Base-by-base conservation (phyloP, 1,139 yeast species). In the Taphrina populina region DNA sequence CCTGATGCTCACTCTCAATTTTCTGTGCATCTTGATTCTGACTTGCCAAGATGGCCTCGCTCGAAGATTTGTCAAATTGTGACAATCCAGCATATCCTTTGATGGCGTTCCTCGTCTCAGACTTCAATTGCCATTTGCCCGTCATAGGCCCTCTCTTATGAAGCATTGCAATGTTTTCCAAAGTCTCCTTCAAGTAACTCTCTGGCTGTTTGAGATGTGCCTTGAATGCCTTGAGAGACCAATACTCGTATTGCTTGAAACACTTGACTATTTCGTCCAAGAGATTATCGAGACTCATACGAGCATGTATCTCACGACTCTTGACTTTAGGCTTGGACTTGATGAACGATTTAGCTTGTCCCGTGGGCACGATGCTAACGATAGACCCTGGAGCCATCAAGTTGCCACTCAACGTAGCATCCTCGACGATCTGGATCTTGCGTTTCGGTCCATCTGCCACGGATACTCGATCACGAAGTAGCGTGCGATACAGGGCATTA, bases 191-290 rank as follows among this genome's bases (percentile, higher is more conserved):
- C 63, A 92, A 75, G 68, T 87, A 94, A 2, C 86, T 63, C 61
- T 94, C 98, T 0, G 99, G 99, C 73, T 92, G 99, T 66, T 84
- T 83, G 1, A 97, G 88, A 64, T 95, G 79, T 69, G 92, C 98
- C 67, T 88, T 85, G 61, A 92, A 75, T 34, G 96, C 96, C 70
- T 88, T 88, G 76, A 92, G 77, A 8, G 95, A 83, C 98, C 98
- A 92, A 70, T 90, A 92, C 67, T 92, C 97, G 69, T 86, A 88
- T 69, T 90, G 95, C 68, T 88, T 96, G 70, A 92, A 92, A 64
- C 92, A 76, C 64, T 86, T 78, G 78, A 94, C 92, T 62, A 92
- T 74, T 64, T 87, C 73, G 70, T 90, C 96, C 76, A 92, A 78
- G 58, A 92, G 79, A 63, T 88, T 96, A 70, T 87, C 88, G 73